Conservation (phyloP, 192 early-diverging fungal species). For the Podila verticillata region DNA sequence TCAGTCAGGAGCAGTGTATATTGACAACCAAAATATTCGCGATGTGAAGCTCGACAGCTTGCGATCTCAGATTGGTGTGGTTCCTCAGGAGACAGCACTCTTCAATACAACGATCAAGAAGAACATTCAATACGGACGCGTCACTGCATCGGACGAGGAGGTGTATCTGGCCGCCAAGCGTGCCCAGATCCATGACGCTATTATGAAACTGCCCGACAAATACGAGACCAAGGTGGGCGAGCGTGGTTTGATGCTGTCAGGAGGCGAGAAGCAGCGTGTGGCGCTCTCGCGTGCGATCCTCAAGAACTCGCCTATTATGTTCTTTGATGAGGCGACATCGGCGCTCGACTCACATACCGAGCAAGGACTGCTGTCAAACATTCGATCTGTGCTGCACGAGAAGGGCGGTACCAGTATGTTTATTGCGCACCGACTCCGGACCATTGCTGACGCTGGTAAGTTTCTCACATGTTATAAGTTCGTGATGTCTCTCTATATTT, state of each 20-base stretch:
- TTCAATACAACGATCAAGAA: slow-evolving; percentile 74
- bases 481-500: neutral
- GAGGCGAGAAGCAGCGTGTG: slow-evolving; percentile 95
- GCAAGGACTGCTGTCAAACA: slow-evolving; percentile 84
- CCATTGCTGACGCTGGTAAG: slow-evolving; percentile 84
- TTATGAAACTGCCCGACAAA: slow-evolving; percentile 71
- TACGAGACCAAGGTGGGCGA: slow-evolving; percentile 94
- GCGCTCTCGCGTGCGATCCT: slow-evolving; percentile 91
- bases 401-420: slow-evolving; percentile 86
- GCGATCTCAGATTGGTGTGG: slow-evolving; percentile 67
- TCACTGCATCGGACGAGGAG: slow-evolving; percentile 58
- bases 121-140: slow-evolving; percentile 73
- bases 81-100: slow-evolving; percentile 63
- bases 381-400: slow-evolving; percentile 81
- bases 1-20: slow-evolving; percentile 58
- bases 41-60: slow-evolving; percentile 62
- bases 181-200: slow-evolving; percentile 81
- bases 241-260: slow-evolving; percentile 78
- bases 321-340: slow-evolving; percentile 90
- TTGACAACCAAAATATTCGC: slow-evolving; percentile 72
- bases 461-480: neutral
- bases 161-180: slow-evolving; percentile 67
- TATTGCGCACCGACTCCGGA: slow-evolving; percentile 93
- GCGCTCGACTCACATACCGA: slow-evolving; percentile 84
- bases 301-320: slow-evolving; percentile 84